These are phyloP conservation scores for Ogataea polymorpha DNA, from an alignment of 805 yeast genomes.

Conservation along the genomic window DNA sequence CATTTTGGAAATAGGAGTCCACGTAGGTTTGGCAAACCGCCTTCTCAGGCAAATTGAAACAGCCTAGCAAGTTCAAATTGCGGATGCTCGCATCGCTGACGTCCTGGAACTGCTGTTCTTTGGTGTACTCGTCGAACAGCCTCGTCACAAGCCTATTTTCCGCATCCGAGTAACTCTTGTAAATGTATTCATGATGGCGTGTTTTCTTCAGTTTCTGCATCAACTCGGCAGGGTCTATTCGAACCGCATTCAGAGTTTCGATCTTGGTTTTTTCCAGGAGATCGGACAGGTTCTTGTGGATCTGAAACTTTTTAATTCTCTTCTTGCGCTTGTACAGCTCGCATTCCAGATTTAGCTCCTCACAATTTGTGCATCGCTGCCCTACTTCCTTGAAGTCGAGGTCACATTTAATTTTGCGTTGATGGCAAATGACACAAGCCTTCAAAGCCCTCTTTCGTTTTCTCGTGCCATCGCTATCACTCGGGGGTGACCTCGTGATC, in stretches of 20 bases:
- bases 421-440: constrained; percentile 69
- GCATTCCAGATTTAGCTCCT: constrained; percentile 53
- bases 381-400: constrained; percentile 54
- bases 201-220: neutral
- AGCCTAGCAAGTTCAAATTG: constrained; percentile 60
- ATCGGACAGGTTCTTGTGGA: constrained; percentile 12
- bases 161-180: constrained; percentile 1
- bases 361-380: constrained; percentile 47
- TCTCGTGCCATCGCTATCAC: constrained; percentile 6
- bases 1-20: constrained; percentile 53
- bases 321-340: constrained; percentile 57
- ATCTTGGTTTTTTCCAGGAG: constrained; percentile 10
- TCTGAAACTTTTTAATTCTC: constrained; percentile 15
- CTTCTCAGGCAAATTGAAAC: constrained; percentile 60
- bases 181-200: neutral
- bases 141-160: constrained; percentile 3
- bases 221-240: constrained; percentile 11
- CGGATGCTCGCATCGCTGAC: constrained; percentile 47
- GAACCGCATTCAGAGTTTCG: constrained; percentile 11
- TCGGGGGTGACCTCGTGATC: constrained; percentile 3
- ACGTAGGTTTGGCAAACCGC: constrained; percentile 58
- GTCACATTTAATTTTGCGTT: constrained; percentile 70
- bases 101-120: constrained; percentile 2
- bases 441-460: constrained; percentile 59
- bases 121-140: constrained; percentile 6